phyloP scores from a whole-genome alignment of 2,329 filamentous ascomycete genomes.

The Thielaviopsis punctulata region DNA sequence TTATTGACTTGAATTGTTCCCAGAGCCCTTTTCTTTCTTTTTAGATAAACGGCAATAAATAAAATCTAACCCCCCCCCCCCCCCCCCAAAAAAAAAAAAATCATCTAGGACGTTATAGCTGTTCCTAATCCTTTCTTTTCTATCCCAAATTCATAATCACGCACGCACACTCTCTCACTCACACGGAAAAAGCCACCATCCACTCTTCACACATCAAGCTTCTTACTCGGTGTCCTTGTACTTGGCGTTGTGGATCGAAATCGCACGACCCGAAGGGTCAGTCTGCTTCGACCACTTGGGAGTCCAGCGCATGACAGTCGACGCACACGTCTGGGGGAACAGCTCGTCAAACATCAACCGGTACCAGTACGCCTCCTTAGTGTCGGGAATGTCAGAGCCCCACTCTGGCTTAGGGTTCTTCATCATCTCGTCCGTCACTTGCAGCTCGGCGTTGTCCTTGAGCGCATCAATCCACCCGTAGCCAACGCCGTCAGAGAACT shows the following conservation, averaged over 20 bases:
- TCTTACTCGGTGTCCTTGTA: constrained; percentile 33
- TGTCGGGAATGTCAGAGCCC: constrained; percentile 82
- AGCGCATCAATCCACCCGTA: constrained; percentile 98
- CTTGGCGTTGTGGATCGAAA: constrained; percentile 58
- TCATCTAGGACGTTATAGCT: background rate
- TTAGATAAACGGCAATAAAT: background rate
- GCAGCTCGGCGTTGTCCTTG: constrained; percentile 80
- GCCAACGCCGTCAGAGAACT: constrained; percentile 95
- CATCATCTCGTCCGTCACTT: constrained; percentile 95
- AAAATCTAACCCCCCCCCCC: background rate
- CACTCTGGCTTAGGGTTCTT: constrained; percentile 95
- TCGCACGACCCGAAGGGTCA: constrained; percentile 82
- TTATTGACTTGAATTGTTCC: background rate
- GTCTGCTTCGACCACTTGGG: constrained; percentile 95
- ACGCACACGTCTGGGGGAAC: constrained; percentile 81
- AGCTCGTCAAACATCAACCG: constrained; percentile 97
- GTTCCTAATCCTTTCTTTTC: background rate
- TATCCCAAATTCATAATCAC: background rate
- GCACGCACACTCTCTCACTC: background rate
- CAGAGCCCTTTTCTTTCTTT: background rate
- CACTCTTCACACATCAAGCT: no score
- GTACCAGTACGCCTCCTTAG: constrained; percentile 99
- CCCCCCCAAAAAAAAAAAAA: background rate
- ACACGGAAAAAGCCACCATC: background rate
- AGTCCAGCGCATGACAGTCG: constrained; percentile 89